Percentiles rank a stretch among this genome's conserved stretches.
phyloP scores from a whole-genome alignment of 1,284 basidiomycete genomes.

The Malassezia japonica region DNA sequence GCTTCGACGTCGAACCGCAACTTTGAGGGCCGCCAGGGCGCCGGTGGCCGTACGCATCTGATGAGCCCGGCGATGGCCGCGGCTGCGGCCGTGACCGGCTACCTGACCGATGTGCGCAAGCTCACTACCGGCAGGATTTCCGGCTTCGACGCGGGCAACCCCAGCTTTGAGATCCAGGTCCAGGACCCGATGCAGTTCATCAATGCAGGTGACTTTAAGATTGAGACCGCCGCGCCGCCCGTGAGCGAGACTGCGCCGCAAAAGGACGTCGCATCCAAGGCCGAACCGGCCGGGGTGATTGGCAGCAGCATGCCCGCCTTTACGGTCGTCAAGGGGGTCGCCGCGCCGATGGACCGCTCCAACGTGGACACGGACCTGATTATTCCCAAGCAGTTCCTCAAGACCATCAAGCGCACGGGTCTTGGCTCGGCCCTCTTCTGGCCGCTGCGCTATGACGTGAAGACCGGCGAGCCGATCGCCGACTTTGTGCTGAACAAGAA shows the following conservation, averaged over 20 bases:
- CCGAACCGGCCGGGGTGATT: neutral
- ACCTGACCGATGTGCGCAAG: slow-evolving; percentile 46
- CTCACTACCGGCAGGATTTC: slow-evolving; percentile 23
- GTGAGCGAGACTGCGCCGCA: neutral
- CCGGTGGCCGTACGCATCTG: slow-evolving; percentile 44
- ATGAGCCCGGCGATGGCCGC: slow-evolving; percentile 47
- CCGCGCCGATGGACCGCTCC: slow-evolving; percentile 38
- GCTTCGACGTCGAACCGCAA: slow-evolving; percentile 48
- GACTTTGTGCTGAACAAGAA: slow-evolving; percentile 39
- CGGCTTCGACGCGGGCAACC: slow-evolving; percentile 26
- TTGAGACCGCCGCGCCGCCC: slow-evolving; percentile 10
- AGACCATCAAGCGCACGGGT: slow-evolving; percentile 46
- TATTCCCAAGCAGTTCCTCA: slow-evolving; percentile 47
- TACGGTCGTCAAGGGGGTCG: slow-evolving; percentile 39
- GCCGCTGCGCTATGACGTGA: slow-evolving; percentile 39
- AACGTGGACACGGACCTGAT: slow-evolving; percentile 48
- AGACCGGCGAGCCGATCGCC: slow-evolving; percentile 33
- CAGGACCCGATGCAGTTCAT: slow-evolving; percentile 38
- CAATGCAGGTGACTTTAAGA: slow-evolving; percentile 13
- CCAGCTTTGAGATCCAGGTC: slow-evolving; percentile 31
- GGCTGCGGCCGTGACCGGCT: slow-evolving; percentile 42
- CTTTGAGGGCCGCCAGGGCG: slow-evolving; percentile 46
- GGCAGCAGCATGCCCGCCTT: slow-evolving; percentile 38
- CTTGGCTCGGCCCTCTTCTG: slow-evolving; percentile 42
- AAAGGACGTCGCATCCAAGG: neutral